Evolutionary conservation across 176 grass and related monocot genomes (phyloP).

Genomic region (Oryza australiensis): DNA sequence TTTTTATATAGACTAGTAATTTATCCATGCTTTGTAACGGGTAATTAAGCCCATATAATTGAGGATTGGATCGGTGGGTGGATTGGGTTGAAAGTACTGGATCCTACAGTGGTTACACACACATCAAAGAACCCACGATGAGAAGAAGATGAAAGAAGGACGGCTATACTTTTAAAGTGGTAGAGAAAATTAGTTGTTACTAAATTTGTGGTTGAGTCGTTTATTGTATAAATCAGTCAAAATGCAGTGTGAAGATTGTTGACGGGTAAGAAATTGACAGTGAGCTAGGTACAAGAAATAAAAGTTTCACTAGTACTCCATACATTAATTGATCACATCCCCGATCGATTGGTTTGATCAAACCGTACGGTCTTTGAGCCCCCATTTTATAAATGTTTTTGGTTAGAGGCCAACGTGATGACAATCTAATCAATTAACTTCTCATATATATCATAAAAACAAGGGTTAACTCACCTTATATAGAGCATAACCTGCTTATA

Average conservation of each 20-base stretch:
- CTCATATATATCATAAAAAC: neutral
- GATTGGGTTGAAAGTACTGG: too few species aligned
- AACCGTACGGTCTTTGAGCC: neutral
- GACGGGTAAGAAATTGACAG: neutral
- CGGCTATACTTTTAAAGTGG: too few species aligned
- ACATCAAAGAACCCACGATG: too few species aligned
- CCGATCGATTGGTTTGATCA: too few species aligned
- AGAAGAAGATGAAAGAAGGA: too few species aligned
- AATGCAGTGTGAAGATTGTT: neutral
- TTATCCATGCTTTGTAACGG: too few species aligned
- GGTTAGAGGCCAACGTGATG: neutral
- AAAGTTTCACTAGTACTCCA: neutral
- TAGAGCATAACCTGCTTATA: neutral
- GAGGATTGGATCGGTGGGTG: too few species aligned
- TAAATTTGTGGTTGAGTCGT: neutral
- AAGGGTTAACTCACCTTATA: neutral
- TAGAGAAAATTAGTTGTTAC: neutral
- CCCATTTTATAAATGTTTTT: too few species aligned
- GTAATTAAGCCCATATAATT: too few species aligned
- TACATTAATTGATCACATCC: neutral
- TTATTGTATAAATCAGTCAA: neutral
- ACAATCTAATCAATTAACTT: neutral
- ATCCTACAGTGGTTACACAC: too few species aligned
- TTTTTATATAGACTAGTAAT: neutral
- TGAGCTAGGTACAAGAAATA: neutral